Conservation (phyloP, 2,329 filamentous ascomycete genomes). For the Pezicula carpinea region DNA sequence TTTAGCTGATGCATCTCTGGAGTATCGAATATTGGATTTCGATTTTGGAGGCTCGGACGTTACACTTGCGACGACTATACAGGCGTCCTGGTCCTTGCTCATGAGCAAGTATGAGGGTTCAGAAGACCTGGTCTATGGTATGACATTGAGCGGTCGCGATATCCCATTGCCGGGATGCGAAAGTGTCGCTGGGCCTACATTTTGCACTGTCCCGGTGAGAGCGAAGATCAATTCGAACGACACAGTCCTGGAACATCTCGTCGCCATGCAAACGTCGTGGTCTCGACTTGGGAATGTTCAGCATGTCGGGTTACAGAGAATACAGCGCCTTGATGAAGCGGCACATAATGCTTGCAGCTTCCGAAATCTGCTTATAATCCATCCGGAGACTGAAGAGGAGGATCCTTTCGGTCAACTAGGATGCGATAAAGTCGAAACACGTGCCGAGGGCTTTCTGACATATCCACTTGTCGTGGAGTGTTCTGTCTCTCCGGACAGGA, state of each 20-base stretch:
- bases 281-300: conserved; percentile 46
- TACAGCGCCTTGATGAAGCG: conserved; percentile 10
- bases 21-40: too few relatives aligned
- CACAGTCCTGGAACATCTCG: conserved; percentile 36
- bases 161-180: conserved; percentile 33
- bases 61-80: conserved; percentile 9
- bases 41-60: conserved; percentile 28
- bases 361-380: conserved; percentile 17
- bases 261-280: conserved; percentile 39
- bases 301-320: conserved; percentile 32
- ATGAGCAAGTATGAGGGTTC: conserved; percentile 32
- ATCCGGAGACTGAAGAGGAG: conserved; percentile 6
- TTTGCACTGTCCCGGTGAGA: conserved; percentile 37
- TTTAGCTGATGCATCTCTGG: background rate
- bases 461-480: too few relatives aligned
- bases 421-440: background rate
- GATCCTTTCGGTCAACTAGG: background rate
- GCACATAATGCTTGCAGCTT: conserved; percentile 14
- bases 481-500: too few relatives aligned
- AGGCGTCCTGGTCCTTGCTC: conserved; percentile 34
- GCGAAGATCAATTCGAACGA: conserved; percentile 27
- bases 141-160: conserved; percentile 37
- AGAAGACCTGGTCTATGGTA: conserved; percentile 36
- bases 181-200: conserved; percentile 36
- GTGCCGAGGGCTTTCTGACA: background rate